Base-by-base conservation (phyloP, 31 red algal species). In the Endocladia muricata region DNA sequence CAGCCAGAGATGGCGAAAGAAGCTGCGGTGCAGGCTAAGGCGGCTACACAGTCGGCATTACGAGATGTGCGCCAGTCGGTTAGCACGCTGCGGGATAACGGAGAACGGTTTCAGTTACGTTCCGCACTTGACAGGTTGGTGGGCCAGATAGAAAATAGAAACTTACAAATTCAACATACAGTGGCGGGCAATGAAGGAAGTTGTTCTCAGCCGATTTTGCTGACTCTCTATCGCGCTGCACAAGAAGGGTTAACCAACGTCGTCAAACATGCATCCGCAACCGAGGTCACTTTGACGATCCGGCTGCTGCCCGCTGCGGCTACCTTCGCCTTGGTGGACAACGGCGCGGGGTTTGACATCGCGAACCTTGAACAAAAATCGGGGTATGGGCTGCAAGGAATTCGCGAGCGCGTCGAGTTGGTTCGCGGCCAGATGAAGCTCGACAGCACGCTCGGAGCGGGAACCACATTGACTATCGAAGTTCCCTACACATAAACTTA, bases 171-270 rank as follows among this genome's bases (percentile, higher is more conserved):
- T n/a, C 13, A 52, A 13, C 13, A 15, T n/a, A 52, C 47, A 52
- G 13, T 52, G 11, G n/a, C 47, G n/a, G 47, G 47, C 13, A n/a
- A 52, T 11, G 13, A 15, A n/a, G 47, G n/a, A 15, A 52, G n/a
- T 52, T 52, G 11, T 11, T 11, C 13, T 52, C 13, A 13, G 11
- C 13, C 47, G 47, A 13, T 52, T n/a, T 11, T n/a, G n/a, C n/a
- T n/a, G n/a, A 52, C 47, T 15, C 47, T 64, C 11, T 64, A 22
- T 64, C 60, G 60, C n/a, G 11, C 26, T 15, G 25, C 60, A 13
- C 60, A 64, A 23, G 60, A 64, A 30, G 13, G 15, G 60, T 11
- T 64, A 17, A 64, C 60, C n/a, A 64, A 64, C 26, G 60, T 23
- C 11, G 60, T 64, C 26, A 11, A 23, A 11, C 60, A 64, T 64